Evolutionary conservation across 768 basidiomycete genomes (phyloP), one percentile per base, ranked within the genome.

Genomic region (Collybia mongolica): DNA sequence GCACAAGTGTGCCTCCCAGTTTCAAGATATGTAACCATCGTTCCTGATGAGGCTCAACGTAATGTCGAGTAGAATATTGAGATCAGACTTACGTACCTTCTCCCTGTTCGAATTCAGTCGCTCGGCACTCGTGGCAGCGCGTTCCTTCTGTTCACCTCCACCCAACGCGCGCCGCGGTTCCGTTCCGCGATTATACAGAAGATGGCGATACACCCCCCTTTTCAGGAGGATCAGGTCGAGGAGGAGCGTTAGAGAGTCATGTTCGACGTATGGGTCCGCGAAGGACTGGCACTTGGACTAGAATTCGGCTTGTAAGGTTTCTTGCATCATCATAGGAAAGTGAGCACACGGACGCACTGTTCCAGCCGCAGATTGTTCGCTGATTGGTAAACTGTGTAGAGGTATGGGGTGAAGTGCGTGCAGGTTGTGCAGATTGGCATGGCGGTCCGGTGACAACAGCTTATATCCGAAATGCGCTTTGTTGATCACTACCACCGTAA

Each of bases 251-350:
- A 93, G 68, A 0, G 75, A 70, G 63, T 93, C 90, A 54, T 93
- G 86, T 62, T 94, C 91, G 52, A 93, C 88, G 57, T 93, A 93
- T 49, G 89, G 89, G 66, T 94, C 92, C 0, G 84, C 90, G 59
- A 93, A 91, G 22, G 71, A 67, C 32, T 74, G 76, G 60, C 88
- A 90, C 47, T 70, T 70, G 20, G 71, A 67, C 88, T 88, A 54
- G n/a, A 23, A 8, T 14, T 18, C 12, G 29, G 19, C 18, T 6
- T 42, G 41, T 44, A 23, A 35, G 35, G 48, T 23, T 17, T 48
- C 19, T 12, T 18, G 22, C 19, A 24, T 17, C 9, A 17, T 6
- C n/a, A 6, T 6, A 11, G 20, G 24, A 35, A 23, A 26, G 36
- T 35, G 54, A 54, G 14, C 35, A 6, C 36, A 81, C 87, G 59